Percentiles rank a stretch among this genome's conserved stretches.
Conservation (phyloP, 108 stramenopile species). For the Cyclotella sp. region DNA sequence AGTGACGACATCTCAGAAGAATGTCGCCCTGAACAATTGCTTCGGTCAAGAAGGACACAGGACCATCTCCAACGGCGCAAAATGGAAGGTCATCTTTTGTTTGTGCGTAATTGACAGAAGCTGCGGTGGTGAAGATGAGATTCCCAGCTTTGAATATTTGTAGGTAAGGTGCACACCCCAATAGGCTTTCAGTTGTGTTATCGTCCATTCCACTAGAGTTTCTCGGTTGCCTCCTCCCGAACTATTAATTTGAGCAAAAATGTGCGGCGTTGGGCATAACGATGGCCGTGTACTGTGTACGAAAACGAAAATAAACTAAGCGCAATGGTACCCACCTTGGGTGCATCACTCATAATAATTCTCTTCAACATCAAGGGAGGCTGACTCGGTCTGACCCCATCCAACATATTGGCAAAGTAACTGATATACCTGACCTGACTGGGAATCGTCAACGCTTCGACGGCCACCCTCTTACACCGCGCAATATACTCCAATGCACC, state of each 20-base stretch:
- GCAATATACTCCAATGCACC: conserved; percentile 90
- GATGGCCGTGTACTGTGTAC: not conserved
- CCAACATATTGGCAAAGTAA: conserved; percentile 93
- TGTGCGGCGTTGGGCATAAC: no score
- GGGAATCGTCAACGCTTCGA: conserved; percentile 91
- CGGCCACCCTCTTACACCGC: conserved; percentile 68
- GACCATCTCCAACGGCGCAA: conserved; percentile 60
- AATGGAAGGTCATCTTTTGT: conserved; percentile 73
- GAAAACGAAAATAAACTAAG: not conserved
- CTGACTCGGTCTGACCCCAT: conserved; percentile 77
- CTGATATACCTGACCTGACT: conserved; percentile 92
- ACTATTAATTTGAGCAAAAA: conserved; percentile 1
- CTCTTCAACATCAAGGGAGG: conserved; percentile 90
- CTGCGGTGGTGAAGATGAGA: conserved; percentile 85
- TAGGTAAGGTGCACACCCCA: conserved; percentile 96
- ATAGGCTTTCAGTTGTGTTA: conserved; percentile 7
- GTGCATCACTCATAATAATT: conserved; percentile 93
- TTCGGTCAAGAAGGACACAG: conserved; percentile 77
- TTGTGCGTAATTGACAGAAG: conserved; percentile 66
- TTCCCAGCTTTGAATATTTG: conserved; percentile 95
- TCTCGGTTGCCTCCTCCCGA: conserved; percentile 30
- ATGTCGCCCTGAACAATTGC: conserved; percentile 90
- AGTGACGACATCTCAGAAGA: conserved; percentile 89
- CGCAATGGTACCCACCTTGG: conserved; percentile 65
- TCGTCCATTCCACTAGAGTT: not conserved